phyloP scores from a whole-genome alignment of 257 asterid species.

The Petunia axillaris region DNA sequence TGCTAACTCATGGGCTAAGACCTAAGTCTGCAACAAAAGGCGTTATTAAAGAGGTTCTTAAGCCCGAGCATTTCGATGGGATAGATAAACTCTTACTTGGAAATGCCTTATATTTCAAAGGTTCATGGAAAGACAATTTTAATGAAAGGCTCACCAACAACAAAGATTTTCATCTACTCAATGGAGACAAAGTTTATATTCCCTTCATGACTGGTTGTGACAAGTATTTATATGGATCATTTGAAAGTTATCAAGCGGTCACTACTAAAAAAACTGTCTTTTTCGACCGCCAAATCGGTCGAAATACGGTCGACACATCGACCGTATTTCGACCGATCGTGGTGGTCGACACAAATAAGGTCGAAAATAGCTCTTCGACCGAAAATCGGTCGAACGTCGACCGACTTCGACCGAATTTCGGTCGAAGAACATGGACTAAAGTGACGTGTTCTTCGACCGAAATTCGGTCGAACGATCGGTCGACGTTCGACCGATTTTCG shows the following conservation, averaged over 20 bases:
- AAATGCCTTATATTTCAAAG: conserved; percentile 34
- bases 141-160: not conserved
- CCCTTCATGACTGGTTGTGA: conserved; percentile 29
- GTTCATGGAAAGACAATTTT: conserved; percentile 9
- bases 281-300: no score
- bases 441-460: no score
- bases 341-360: no score
- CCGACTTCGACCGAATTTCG: no score
- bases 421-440: no score
- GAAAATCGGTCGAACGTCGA: no score
- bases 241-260: conserved; percentile 13
- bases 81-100: conserved; percentile 8
- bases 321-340: no score
- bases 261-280: no score
- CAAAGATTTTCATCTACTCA: conserved; percentile 22
- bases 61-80: not conserved
- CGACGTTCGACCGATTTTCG: no score
- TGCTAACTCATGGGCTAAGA: conserved; percentile 25
- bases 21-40: conserved; percentile 25
- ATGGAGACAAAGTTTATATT: conserved; percentile 21
- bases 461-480: no score
- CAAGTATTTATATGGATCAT: conserved; percentile 4
- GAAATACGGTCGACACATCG: no score
- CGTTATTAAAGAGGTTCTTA: conserved; percentile 4
- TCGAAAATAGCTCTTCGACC: no score